Evolutionary conservation across 257 asterid genomes (phyloP).

Genomic region (Petunia secreta): DNA sequence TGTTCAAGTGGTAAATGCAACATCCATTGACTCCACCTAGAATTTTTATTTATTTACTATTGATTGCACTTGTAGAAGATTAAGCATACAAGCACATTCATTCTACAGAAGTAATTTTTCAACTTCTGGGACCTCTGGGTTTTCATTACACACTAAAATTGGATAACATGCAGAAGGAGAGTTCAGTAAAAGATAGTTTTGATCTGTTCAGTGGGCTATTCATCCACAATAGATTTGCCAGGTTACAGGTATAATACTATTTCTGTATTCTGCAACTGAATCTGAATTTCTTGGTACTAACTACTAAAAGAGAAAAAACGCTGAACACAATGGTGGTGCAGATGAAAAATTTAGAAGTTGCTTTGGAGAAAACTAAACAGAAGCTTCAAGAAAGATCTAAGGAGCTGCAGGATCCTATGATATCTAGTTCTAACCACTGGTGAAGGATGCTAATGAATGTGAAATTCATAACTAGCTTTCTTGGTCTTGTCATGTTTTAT

Average conservation of each 20-base stretch:
- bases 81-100: not conserved
- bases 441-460: not conserved
- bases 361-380: conserved; percentile 59
- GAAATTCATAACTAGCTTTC: not conserved
- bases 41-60: not conserved
- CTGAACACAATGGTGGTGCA: conserved; percentile 34
- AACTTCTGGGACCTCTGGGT: not conserved
- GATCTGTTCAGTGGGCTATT: conserved; percentile 82
- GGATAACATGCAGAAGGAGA: conserved; percentile 69
- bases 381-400: conserved; percentile 47
- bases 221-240: conserved; percentile 75
- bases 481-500: conserved; percentile 3
- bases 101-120: not conserved
- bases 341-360: conserved; percentile 64
- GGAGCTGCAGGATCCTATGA: conserved; percentile 37
- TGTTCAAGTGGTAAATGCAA: conserved; percentile 69
- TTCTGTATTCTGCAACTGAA: not conserved
- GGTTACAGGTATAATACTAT: conserved; percentile 36
- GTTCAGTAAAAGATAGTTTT: conserved; percentile 63
- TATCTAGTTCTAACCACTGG: conserved; percentile 6
- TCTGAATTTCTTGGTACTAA: not conserved
- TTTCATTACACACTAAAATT: not conserved
- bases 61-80: not conserved
- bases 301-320: not conserved
- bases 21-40: not conserved